Evolutionary conservation across 2,329 filamentous ascomycete genomes (phyloP).

Genomic region (Pseudogymnoascus sp.): DNA sequence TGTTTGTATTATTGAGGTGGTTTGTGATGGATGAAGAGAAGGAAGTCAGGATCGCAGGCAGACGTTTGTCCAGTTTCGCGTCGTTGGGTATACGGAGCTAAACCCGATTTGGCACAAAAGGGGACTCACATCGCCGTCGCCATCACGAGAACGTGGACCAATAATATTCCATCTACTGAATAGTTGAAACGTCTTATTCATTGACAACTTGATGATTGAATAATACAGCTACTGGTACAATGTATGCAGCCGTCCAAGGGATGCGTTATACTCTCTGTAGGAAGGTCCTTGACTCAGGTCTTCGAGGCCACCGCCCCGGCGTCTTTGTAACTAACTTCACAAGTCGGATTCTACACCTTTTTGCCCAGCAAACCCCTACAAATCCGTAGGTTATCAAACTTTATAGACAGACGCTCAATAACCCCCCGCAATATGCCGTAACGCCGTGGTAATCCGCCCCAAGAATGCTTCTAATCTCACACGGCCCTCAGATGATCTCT

Average conservation of each 20-base stretch:
- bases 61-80: conserved; percentile 5
- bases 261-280: not conserved
- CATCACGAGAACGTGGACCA: not conserved
- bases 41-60: conserved; percentile 6
- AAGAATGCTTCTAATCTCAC: not conserved
- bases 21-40: conserved; percentile 11
- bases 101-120: not conserved
- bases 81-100: conserved; percentile 1
- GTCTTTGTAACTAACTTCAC: not conserved
- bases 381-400: not conserved
- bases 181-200: not conserved
- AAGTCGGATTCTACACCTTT: not conserved
- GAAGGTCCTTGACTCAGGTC: not conserved
- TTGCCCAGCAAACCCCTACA: not conserved
- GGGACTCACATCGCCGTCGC: not conserved
- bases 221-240: conserved; percentile 7
- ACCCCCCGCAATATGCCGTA: not conserved
- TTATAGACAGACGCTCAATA: not conserved
- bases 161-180: not conserved
- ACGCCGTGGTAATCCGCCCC: not conserved
- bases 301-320: not conserved
- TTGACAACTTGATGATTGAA: not conserved
- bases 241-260: not conserved
- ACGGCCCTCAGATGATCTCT: not conserved
- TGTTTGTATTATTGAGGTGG: conserved; percentile 9